Evolutionary conservation across 768 basidiomycete genomes (phyloP).

Genomic region (Mycena latifolia): DNA sequence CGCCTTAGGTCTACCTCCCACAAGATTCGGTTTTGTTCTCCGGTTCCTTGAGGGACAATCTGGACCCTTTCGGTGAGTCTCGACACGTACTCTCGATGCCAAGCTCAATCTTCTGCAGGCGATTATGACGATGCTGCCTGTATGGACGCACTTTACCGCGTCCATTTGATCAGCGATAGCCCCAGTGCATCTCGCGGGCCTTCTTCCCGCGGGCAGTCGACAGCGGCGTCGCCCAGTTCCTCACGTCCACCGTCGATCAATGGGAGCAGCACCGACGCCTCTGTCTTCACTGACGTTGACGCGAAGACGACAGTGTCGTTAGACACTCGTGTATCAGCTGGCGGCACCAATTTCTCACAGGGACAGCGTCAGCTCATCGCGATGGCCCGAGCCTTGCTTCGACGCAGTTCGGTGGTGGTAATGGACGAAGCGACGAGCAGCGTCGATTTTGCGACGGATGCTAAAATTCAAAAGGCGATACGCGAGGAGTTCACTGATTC

Average conservation of each 20-base stretch:
- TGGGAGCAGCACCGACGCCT: constrained; percentile 41
- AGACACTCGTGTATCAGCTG: constrained; percentile 85
- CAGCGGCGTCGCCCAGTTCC: constrained; percentile 58
- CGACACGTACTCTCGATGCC: not conserved
- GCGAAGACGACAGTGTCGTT: constrained; percentile 70
- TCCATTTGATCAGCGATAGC: constrained; percentile 76
- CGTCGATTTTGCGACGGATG: constrained; percentile 86
- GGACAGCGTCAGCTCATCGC: constrained; percentile 92
- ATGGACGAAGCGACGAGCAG: constrained; percentile 90
- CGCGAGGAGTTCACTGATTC: constrained; percentile 86
- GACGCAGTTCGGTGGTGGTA: constrained; percentile 79
- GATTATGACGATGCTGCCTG: constrained; percentile 88
- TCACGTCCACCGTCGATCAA: constrained; percentile 59
- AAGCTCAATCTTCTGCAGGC: constrained; percentile 49
- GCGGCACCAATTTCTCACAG: constrained; percentile 92
- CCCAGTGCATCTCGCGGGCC: constrained; percentile 61
- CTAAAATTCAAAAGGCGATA: constrained; percentile 91
- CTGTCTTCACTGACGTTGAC: constrained; percentile 67
- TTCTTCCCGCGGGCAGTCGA: constrained; percentile 65
- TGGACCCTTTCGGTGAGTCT: constrained; percentile 30
- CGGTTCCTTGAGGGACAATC: constrained; percentile 55
- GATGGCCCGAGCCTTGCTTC: constrained; percentile 84
- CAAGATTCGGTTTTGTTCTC: constrained; percentile 72
- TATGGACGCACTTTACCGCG: constrained; percentile 83
- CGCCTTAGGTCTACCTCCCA: constrained; percentile 63